Base-by-base conservation (phyloP, 305 asterid species). In the Rubia tinctorum region DNA sequence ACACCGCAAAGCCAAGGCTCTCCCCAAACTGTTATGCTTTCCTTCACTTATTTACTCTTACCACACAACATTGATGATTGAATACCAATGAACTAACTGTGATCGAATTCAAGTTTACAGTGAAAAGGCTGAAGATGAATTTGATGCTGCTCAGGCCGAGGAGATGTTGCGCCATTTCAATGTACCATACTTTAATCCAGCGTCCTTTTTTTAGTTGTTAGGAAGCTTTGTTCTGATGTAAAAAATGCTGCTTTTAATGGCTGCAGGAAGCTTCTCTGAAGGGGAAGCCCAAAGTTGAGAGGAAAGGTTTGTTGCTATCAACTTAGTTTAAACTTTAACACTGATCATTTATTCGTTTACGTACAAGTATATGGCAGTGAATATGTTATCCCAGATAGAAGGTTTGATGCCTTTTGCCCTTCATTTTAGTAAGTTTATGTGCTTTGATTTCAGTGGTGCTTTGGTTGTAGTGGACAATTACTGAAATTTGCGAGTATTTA, bases 111-210 rank as follows among this genome's bases (percentile, higher is more conserved):
- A 11, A 67, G 70, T 70, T 79, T 76, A 40, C 88, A 94, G 97
- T 42, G 99, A 88, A 73, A 90, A 89, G 60, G 63, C 42, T 34
- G 95, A 94, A 81, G 80, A 80, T 64, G 92, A 82, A 56, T 13
- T 67, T 73, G 97, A 91, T 69, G 89, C 79, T 62, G 86, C 82
- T 67, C 78, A 78, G 73, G 88, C 93, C 39, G 84, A 94, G 86
- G 89, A 82, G 40, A 86, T 94, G 80, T 75, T 86, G 47, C 90
- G 83, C 76, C 94, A 90, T 17, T 73, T 82, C 71, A 80, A 86
- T 74, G 97, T 94, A 84, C 42, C 40, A 74, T 79, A 67, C 58
- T 20, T 8, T 66, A 55, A 45, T 58, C 58, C 72, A 45, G 47
- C 59, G 17, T 63, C 64, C 40, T 47, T 77, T 56, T 70, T 66